phyloP scores from a whole-genome alignment of 768 basidiomycete species.

The Rhodosporidiobolus sp. region DNA sequence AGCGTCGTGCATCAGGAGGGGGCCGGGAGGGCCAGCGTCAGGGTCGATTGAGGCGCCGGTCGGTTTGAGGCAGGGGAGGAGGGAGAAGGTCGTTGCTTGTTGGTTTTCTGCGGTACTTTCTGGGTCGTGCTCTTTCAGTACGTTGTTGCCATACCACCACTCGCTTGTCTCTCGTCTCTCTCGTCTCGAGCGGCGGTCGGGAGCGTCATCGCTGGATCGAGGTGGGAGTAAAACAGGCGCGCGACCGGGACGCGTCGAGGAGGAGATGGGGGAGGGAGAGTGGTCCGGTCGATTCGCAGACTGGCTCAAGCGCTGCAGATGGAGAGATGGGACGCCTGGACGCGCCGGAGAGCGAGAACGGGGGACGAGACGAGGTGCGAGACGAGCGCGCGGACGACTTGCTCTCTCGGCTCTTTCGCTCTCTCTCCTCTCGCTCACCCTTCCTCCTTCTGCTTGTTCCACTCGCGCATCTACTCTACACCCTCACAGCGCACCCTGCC shows the following conservation, averaged over 20 bases:
- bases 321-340: too few species aligned
- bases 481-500: neutral
- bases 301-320: neutral
- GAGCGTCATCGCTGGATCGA: too few species aligned
- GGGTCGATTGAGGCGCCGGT: too few species aligned
- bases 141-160: neutral
- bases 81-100: too few species aligned
- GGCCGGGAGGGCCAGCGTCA: slow-evolving; percentile 21
- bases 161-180: neutral
- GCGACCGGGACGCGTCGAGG: too few species aligned
- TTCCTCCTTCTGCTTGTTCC: neutral
- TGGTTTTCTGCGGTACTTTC: too few species aligned
- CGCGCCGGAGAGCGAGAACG: neutral
- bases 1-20: slow-evolving; percentile 28
- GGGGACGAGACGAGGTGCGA: neutral
- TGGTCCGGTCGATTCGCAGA: neutral
- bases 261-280: neutral
- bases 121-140: too few species aligned
- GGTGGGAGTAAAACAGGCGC: too few species aligned
- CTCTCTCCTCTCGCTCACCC: neutral
- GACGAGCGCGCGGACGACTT: neutral
- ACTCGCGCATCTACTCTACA: neutral
- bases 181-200: neutral
- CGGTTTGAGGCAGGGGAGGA: too few species aligned
- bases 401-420: neutral